phyloP scores from a whole-genome alignment of 805 yeast species.

The Kluyveromyces starmeri region DNA sequence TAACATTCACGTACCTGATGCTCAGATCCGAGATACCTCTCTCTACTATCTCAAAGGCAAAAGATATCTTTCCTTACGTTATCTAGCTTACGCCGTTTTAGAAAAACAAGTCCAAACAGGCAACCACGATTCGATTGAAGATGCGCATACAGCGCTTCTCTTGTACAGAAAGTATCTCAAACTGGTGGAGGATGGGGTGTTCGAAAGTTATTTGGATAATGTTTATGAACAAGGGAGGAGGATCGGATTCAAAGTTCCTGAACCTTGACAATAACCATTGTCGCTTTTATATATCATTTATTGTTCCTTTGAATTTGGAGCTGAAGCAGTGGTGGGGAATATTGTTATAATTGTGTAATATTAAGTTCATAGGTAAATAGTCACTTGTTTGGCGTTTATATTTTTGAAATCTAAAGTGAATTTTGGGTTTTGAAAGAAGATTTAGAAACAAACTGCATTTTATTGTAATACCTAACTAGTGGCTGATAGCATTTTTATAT shows the following conservation, averaged over 20 bases:
- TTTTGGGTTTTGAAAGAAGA: too few relatives aligned
- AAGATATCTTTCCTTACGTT: constrained; percentile 74
- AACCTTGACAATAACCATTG: too few relatives aligned
- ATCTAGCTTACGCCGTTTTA: constrained; percentile 72
- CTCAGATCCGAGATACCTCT: constrained; percentile 85
- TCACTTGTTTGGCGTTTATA: too few relatives aligned
- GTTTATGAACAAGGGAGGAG: constrained; percentile 61
- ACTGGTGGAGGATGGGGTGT: constrained; percentile 45
- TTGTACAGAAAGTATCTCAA: constrained; percentile 67
- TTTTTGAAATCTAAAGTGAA: too few relatives aligned
- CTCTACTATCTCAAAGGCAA: constrained; percentile 69
- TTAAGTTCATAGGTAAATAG: too few relatives aligned
- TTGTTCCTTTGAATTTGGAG: too few relatives aligned
- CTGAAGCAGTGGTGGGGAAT: too few relatives aligned
- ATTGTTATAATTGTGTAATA: too few relatives aligned
- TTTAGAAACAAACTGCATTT: too few relatives aligned
- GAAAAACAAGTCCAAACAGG: constrained; percentile 76
- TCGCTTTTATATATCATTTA: too few relatives aligned
- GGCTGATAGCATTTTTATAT: too few relatives aligned
- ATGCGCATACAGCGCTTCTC: constrained; percentile 77
- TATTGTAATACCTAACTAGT: too few relatives aligned
- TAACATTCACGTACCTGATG: constrained; percentile 76
- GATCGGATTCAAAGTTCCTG: constrained; percentile 27
- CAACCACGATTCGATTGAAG: constrained; percentile 96
- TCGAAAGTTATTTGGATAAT: constrained; percentile 53